Conservation (phyloP, 345 rosid genomes). For the Theobroma cacao region DNA sequence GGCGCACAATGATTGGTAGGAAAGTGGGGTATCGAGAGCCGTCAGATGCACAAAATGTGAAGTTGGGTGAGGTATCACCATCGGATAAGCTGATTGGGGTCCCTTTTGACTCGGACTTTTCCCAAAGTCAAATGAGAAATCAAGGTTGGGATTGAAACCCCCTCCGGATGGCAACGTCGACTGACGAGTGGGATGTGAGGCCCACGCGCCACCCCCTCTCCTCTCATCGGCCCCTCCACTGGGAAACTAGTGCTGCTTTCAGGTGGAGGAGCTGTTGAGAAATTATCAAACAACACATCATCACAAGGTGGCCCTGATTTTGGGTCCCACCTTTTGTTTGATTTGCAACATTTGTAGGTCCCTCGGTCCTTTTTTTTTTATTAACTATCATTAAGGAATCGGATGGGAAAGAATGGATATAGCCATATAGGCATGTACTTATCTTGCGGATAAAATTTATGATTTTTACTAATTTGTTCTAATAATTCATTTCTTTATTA, state of each 20-base stretch:
- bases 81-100: background rate
- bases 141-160: conserved; percentile 4
- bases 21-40: conserved; percentile 19
- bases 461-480: too few relatives aligned
- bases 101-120: background rate
- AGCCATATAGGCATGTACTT: too few relatives aligned
- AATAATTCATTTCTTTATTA: too few relatives aligned
- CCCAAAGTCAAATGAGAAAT: conserved; percentile 13
- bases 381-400: too few relatives aligned
- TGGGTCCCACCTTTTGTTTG: background rate
- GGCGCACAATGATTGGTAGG: background rate
- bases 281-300: background rate
- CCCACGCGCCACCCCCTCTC: conserved; percentile 28
- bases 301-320: background rate
- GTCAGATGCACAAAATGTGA: conserved; percentile 13
- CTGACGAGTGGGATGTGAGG: background rate
- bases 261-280: background rate
- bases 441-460: too few relatives aligned
- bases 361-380: too few relatives aligned
- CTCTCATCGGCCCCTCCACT: background rate
- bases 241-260: conserved; percentile 9
- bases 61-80: background rate
- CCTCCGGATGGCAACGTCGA: background rate
- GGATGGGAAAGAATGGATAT: too few relatives aligned
- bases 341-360: background rate